phyloP scores from a whole-genome alignment of 2,329 filamentous ascomycete species.

The Alternaria incomplexa region DNA sequence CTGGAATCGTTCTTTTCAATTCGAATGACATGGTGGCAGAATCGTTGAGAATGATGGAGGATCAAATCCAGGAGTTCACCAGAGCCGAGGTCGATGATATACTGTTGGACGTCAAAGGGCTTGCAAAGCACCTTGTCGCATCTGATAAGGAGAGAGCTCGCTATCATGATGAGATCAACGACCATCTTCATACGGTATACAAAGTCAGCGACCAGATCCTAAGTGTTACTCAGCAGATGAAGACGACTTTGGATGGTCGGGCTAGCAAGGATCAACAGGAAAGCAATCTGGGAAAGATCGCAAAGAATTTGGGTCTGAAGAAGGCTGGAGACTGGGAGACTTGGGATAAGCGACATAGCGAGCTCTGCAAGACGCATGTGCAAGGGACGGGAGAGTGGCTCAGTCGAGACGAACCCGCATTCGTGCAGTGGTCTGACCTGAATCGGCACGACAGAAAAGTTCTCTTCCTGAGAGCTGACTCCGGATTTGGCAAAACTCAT shows the following conservation, averaged over 20 bases:
- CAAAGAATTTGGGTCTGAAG: not conserved
- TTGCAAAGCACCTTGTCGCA: not conserved
- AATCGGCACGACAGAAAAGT: not conserved
- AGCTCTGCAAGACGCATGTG: slow-evolving; percentile 4
- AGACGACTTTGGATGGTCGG: not conserved
- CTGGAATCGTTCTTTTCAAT: slow-evolving; percentile 13
- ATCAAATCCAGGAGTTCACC: not conserved
- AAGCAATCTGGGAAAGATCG: not conserved
- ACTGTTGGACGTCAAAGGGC: not conserved
- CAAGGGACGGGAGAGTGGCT: slow-evolving; percentile 5
- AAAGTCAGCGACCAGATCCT: not conserved
- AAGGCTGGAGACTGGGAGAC: slow-evolving; percentile 2
- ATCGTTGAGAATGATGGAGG: not conserved
- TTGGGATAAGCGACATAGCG: slow-evolving; percentile 3
- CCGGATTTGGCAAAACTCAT: not conserved
- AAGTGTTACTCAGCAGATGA: slow-evolving; percentile 1
- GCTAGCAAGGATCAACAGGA: not conserved
- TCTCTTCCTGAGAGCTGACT: not conserved
- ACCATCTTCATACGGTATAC: not conserved
- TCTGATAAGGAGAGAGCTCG: not conserved
- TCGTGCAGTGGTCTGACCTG: not conserved
- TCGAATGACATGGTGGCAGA: not conserved
- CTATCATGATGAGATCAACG: not conserved
- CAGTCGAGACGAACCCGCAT: not conserved
- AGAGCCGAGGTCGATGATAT: not conserved